Evolutionary conservation across 345 rosid genomes (phyloP).

Genomic region (Schrenkiella parvula): DNA sequence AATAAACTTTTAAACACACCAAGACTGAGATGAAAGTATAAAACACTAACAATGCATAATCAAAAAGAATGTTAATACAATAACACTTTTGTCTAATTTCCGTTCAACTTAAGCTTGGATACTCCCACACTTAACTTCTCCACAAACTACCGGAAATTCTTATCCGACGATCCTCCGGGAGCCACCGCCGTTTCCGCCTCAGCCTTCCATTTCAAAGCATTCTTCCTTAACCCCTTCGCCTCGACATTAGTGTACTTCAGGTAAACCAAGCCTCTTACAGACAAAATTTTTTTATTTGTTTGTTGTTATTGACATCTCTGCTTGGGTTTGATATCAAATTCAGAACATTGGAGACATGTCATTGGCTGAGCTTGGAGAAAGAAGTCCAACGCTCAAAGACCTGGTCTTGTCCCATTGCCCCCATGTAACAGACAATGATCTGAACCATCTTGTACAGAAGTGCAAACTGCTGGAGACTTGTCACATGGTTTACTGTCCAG

Average conservation of each 20-base stretch:
- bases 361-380: conserved; percentile 74
- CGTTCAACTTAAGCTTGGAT: not conserved
- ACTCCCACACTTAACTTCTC: conserved; percentile 37
- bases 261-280: conserved; percentile 30
- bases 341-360: conserved; percentile 82
- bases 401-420: conserved; percentile 86
- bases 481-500: conserved; percentile 80
- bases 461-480: conserved; percentile 67
- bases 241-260: conserved; percentile 91
- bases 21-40: no score
- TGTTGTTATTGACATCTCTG: not conserved
- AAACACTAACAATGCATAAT: no score
- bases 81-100: not conserved
- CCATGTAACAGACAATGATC: conserved; percentile 62
- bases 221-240: conserved; percentile 46
- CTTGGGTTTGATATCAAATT: not conserved
- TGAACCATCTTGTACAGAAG: conserved; percentile 61
- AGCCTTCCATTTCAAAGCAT: conserved; percentile 49
- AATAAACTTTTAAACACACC: no score
- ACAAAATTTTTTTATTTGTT: not conserved
- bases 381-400: conserved; percentile 71
- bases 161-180: not conserved
- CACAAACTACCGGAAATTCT: not conserved
- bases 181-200: conserved; percentile 50
- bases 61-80: not conserved